Evolutionary conservation across 495 filamentous ascomycete species (phyloP), one percentile per base, ranked within the genome.

Genomic region (Choiromyces venosus): DNA sequence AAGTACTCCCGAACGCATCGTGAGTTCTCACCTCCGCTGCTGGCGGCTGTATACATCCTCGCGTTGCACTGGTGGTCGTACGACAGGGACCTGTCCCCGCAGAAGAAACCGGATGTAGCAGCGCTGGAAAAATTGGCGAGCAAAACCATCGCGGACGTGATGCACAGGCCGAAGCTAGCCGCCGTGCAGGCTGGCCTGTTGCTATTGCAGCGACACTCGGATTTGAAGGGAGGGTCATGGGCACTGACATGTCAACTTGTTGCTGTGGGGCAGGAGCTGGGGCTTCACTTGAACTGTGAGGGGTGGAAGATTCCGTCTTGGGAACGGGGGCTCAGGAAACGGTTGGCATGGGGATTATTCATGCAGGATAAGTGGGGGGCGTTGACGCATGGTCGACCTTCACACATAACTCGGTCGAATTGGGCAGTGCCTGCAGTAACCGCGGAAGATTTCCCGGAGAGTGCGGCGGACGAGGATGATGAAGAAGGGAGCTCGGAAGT

Each of bases 291-390:
- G 14, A 93, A 97, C 82, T 94, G 92, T 81, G 88, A 89, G n/a
- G 85, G 86, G 69, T 96, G 93, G 93, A 91, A 91, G 73, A 93
- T 97, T 56, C 93, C 93, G 8, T 84, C 85, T 1, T 96, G 93
- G 93, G 93, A 96, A 80, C 88, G 89, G 68, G 91, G 92, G 0
- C 83, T 96, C 44, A 87, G 93, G 66, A 92, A 94, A 80, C 88
- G 93, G 37, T 85, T 97, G 42, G 94, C 91, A 72, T 96, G 93
- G 93, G 93, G 92, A 3, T 84, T 97, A 73, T 97, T 92, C 80
- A 92, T 93, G 89, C 91, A 96, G 79, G 93, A 97, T 79, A 96
- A 95, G 84, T 97, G 93, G 93, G 91, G 91, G 46, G 90, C 91
- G 37, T 83, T 97, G n/a, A 88, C 93, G 36, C 89, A 93, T 77